These are phyloP conservation scores for Cercospora sp. DNA, from an alignment of 2,329 filamentous ascomycete species.

Conservation along the genomic window DNA sequence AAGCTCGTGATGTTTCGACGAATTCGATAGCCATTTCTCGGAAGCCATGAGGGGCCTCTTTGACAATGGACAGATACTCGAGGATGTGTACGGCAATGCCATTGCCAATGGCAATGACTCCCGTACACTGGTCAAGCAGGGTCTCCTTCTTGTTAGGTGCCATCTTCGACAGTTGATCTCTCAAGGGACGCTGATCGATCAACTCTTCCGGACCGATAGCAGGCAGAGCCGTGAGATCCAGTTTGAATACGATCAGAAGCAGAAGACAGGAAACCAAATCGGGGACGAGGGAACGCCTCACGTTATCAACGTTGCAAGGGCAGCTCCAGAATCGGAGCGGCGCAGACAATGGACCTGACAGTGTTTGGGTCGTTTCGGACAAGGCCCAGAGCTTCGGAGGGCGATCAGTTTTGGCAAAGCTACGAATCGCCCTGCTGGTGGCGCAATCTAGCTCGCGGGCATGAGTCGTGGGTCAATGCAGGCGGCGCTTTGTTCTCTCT, in stretches of 20 bases:
- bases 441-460: constrained; percentile 3
- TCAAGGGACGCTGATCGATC: constrained; percentile 2
- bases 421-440: constrained; percentile 1
- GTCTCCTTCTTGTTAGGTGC: constrained; percentile 40
- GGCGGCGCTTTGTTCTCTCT: not conserved
- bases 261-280: constrained; percentile 10
- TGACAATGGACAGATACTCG: constrained; percentile 61
- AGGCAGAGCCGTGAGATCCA: constrained; percentile 2
- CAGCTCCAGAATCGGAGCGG: not conserved
- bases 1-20: constrained; percentile 64
- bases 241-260: constrained; percentile 5
- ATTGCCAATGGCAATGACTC: constrained; percentile 61
- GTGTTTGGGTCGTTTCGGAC: not conserved
- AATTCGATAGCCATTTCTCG: constrained; percentile 64
- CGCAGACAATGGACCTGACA: constrained; percentile 8
- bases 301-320: constrained; percentile 1
- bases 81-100: constrained; percentile 65
- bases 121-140: constrained; percentile 56
- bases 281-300: not conserved
- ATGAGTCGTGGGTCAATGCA: not conserved
- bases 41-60: constrained; percentile 57
- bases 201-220: constrained; percentile 3
- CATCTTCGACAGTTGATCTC: constrained; percentile 17
- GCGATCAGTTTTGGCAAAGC: not conserved
- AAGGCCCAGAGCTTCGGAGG: constrained; percentile 9